phyloP scores from a whole-genome alignment of 371 early-diverging fungal species.

The Dinochytrium kinnereticum region DNA sequence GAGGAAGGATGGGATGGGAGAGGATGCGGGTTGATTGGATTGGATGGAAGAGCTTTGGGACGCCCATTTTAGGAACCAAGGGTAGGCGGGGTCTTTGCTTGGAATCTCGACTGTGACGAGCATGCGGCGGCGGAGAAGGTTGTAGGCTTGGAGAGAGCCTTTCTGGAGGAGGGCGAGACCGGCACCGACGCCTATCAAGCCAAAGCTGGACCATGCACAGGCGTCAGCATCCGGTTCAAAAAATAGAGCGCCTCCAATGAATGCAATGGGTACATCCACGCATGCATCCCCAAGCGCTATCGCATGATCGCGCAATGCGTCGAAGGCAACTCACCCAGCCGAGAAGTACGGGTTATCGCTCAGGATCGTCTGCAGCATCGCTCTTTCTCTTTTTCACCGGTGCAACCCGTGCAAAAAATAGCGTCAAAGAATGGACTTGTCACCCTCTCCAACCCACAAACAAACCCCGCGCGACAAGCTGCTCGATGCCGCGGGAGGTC shows the following conservation, averaged over 20 bases:
- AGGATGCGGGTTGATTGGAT: neutral
- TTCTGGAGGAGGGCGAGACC: slow-evolving; percentile 79
- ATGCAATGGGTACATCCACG: too few relatives aligned
- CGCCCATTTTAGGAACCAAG: slow-evolving; percentile 92
- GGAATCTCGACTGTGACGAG: slow-evolving; percentile 94
- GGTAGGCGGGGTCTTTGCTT: slow-evolving; percentile 88
- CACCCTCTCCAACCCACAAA: too few relatives aligned
- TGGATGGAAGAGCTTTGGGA: slow-evolving; percentile 14
- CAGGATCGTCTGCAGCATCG: slow-evolving; percentile 14
- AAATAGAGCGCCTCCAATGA: too few relatives aligned
- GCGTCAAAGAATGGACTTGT: neutral
- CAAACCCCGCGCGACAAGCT: neutral
- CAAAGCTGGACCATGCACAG: slow-evolving; percentile 57
- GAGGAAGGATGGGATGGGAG: neutral
- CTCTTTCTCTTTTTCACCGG: too few relatives aligned
- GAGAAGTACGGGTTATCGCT: slow-evolving; percentile 88
- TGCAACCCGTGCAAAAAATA: too few relatives aligned
- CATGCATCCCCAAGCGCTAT: too few relatives aligned
- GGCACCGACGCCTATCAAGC: slow-evolving; percentile 90
- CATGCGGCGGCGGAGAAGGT: slow-evolving; percentile 74
- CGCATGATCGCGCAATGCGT: neutral
- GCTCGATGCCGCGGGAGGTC: neutral
- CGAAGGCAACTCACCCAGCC: slow-evolving; percentile 55
- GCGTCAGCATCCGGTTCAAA: neutral
- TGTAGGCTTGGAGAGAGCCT: slow-evolving; percentile 70